Base-by-base conservation (phyloP, 768 basidiomycete genomes). In the Pulveroboletus ravenelii region DNA sequence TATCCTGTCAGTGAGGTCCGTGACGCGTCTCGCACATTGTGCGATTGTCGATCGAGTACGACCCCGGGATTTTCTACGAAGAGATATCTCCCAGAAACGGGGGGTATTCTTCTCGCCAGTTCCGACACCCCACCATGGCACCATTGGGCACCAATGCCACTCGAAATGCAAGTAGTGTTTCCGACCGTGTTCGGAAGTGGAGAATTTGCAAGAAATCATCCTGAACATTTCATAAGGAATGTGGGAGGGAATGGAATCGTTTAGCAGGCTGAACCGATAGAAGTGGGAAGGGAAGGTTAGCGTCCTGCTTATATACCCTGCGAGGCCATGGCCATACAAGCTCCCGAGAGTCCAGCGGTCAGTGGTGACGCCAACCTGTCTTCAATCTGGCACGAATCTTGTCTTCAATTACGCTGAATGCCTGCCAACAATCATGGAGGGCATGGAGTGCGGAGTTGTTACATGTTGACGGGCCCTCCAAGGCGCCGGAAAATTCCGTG, bases 1-100 rank as follows among this genome's bases (percentile, higher is more conserved):
- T 42, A 66, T 40, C 25, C 27, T 41, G 1, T 50, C 9, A 3
- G 67, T 66, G 51, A 66, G 60, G 45, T 35, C 9, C 29, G 3
- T 20, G 52, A 47, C 36, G 27, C 39, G 38, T 30, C 45, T 50
- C 13, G 17, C n/a, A 13, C 46, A 41, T 32, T 50, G 40, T 7
- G 51, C 49, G 29, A 47, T 5, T 7, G 4, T 37, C 8, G 13
- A 9, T 27, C 40, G n/a, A 3, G 13, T 6, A 31, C 34, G 40
- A 0, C 2, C 5, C 37, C 2, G 30, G 5, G 1, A 12, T 10
- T 41, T 1, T 37, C 41, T 38, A 9, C 31, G 30, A 47, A 5
- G 12, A 10, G 41, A 36, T 4, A 0, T 10, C 29, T 38, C 41
- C 17, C 0, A 0, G 3, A 0, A 30, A 14, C 5, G 3, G 32